Percentiles rank a stretch among this genome's conserved stretches.
Evolutionary conservation across 2,329 filamentous ascomycete genomes (phyloP).

Genomic region (Fusarium verticillioides): DNA sequence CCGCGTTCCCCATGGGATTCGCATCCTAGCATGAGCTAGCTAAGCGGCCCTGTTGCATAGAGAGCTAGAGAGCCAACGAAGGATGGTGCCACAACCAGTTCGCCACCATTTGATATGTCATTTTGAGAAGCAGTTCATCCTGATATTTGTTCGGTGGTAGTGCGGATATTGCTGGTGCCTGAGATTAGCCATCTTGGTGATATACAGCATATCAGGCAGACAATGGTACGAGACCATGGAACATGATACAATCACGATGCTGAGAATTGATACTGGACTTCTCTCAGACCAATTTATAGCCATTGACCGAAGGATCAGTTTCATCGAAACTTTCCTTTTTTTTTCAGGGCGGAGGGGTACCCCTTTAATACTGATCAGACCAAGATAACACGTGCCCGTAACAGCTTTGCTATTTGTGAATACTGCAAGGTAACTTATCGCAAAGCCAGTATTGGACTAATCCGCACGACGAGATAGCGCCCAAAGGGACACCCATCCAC

Average conservation of each 20-base stretch:
- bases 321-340: background rate
- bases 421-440: fast-evolving
- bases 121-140: fast-evolving
- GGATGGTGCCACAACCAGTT: background rate
- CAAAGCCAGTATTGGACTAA: background rate
- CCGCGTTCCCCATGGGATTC: background rate
- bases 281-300: fast-evolving
- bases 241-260: too few relatives aligned
- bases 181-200: fast-evolving
- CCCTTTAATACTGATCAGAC: background rate
- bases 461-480: background rate
- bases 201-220: too few relatives aligned
- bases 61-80: background rate
- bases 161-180: fast-evolving
- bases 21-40: background rate
- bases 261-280: background rate
- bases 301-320: too few relatives aligned
- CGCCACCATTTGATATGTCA: background rate
- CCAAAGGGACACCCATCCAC: fast-evolving
- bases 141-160: fast-evolving
- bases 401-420: background rate
- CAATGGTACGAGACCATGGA: too few relatives aligned
- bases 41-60: background rate
- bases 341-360: background rate
- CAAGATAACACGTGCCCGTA: background rate